These are phyloP conservation scores for Starmerella floris DNA, from an alignment of 805 yeast genomes.

Conservation along the genomic window DNA sequence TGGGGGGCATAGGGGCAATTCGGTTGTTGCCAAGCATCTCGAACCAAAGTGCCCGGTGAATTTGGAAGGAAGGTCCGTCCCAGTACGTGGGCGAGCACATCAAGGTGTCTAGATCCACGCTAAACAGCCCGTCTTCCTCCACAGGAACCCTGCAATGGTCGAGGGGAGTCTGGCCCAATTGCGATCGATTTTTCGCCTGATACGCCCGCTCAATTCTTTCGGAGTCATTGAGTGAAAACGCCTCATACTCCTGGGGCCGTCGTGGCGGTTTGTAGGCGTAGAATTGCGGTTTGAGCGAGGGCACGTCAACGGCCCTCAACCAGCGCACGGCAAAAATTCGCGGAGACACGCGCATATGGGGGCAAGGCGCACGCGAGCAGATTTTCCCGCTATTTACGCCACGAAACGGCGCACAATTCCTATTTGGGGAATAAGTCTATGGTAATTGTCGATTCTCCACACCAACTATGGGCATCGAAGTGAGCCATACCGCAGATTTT, in stretches of 20 bases:
- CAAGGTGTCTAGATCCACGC: conserved; percentile 47
- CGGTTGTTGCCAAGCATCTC: conserved; percentile 33
- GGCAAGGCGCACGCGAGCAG: too few species aligned
- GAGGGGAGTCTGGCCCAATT: not conserved
- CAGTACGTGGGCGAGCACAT: conserved; percentile 62
- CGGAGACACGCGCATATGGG: not conserved
- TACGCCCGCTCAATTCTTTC: conserved; percentile 43
- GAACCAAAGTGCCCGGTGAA: conserved; percentile 81
- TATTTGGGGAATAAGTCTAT: too few species aligned
- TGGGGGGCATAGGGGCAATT: conserved; percentile 37
- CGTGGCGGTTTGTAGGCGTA: conserved; percentile 38
- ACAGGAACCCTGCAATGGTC: conserved; percentile 39
- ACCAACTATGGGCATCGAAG: too few species aligned
- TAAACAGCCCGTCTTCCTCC: conserved; percentile 66
- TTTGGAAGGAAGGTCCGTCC: conserved; percentile 76
- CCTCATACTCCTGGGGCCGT: conserved; percentile 43
- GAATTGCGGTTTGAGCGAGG: conserved; percentile 53
- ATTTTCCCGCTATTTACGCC: too few species aligned
- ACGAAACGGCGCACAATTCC: too few species aligned
- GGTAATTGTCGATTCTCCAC: too few species aligned
- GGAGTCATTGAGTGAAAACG: conserved; percentile 56
- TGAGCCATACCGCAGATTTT: not conserved
- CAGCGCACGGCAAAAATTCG: conserved; percentile 30
- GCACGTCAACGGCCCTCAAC: conserved; percentile 77
- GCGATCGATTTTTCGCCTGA: not conserved